These are phyloP conservation scores for Thuja plicata DNA, from an alignment of 83 land plant species.

Conservation along the genomic window DNA sequence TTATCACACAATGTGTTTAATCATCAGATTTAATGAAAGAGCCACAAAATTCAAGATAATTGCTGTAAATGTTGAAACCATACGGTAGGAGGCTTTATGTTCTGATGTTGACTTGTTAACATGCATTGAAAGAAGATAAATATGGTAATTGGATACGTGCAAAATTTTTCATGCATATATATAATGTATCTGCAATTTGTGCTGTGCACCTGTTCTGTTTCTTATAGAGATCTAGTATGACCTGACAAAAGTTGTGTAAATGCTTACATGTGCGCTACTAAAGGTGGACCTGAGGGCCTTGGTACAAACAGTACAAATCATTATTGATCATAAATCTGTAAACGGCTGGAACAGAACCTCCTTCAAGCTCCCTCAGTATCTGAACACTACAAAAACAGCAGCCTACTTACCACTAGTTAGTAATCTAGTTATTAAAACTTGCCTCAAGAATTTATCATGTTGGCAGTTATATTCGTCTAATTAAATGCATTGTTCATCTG, in stretches of 20 bases:
- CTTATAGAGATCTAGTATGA: not conserved
- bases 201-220: not conserved
- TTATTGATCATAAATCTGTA: conserved; percentile 15
- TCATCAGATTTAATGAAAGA: too few relatives aligned
- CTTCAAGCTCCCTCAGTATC: not conserved
- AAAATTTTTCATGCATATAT: not conserved
- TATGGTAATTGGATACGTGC: not conserved
- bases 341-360: conserved; percentile 12
- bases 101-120: not conserved
- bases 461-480: not conserved
- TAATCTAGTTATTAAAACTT: not conserved
- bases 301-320: conserved; percentile 2
- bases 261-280: not conserved
- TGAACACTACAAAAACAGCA: not conserved
- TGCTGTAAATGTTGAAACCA: not conserved
- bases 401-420: not conserved
- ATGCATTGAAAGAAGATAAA: not conserved
- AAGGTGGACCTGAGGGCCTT: conserved; percentile 25
- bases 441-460: not conserved
- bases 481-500: not conserved
- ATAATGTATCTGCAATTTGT: not conserved
- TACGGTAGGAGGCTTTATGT: not conserved
- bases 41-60: too few relatives aligned
- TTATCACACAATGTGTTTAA: too few relatives aligned
- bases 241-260: not conserved